Conservation (phyloP, 2,329 filamentous ascomycete species). For the Pseudocercospora pini-densiflorae region DNA sequence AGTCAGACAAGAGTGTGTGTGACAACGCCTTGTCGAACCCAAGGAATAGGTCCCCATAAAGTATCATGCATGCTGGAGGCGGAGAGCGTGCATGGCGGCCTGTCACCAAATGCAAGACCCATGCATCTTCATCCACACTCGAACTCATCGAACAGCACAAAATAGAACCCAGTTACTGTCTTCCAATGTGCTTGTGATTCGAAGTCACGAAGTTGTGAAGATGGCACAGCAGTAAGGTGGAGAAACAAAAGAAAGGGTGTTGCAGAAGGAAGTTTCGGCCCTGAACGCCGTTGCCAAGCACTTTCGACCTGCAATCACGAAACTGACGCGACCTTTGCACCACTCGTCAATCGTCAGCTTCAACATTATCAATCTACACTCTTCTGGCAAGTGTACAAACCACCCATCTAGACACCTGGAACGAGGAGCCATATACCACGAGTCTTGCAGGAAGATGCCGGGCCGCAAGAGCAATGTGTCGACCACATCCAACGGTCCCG, state of each 20-base stretch:
- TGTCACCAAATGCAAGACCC: not conserved
- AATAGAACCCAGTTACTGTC: not conserved
- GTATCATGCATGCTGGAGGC: not conserved
- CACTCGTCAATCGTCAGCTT: conserved; percentile 3
- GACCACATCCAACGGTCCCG: conserved; percentile 44
- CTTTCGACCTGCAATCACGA: not conserved
- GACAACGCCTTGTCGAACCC: conserved; percentile 3
- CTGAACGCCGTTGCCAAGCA: not conserved
- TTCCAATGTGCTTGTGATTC: not conserved
- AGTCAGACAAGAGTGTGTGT: not conserved
- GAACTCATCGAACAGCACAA: not conserved
- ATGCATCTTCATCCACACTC: not conserved
- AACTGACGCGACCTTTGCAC: not conserved
- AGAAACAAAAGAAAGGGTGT: not conserved
- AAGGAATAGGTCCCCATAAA: not conserved
- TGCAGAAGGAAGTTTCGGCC: not conserved
- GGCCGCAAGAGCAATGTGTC: conserved; percentile 54
- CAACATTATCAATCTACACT: not conserved
- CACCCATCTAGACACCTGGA: not conserved
- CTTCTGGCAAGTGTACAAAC: not conserved
- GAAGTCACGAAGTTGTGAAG: not conserved
- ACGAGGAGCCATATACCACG: too few relatives aligned
- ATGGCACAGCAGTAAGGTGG: not conserved
- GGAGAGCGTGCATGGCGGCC: not conserved
- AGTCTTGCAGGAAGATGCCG: conserved; percentile 44